These are phyloP conservation scores for Kwoniella dejecticola DNA, from an alignment of 768 basidiomycete genomes.

Conservation along the genomic window DNA sequence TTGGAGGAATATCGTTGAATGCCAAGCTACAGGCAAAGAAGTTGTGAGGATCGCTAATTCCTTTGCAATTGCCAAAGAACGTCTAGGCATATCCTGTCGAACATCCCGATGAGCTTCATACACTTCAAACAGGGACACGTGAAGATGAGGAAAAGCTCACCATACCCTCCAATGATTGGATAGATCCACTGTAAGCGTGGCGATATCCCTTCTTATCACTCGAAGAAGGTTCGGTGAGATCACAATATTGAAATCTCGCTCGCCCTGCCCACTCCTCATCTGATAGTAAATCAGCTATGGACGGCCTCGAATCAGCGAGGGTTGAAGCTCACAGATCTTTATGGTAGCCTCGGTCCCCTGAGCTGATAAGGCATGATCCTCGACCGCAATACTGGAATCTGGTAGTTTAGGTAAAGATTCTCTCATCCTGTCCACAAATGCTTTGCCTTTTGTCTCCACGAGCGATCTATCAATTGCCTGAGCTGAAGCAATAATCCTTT, in stretches of 20 bases:
- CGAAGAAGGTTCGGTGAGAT: constrained; percentile 64
- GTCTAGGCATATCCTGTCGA: constrained; percentile 72
- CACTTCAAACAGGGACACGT: no score
- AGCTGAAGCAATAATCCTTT: constrained; percentile 78
- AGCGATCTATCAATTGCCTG: constrained; percentile 84
- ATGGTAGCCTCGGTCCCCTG: constrained; percentile 68
- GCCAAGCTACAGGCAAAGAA: constrained; percentile 91
- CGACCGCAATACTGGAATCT: constrained; percentile 34
- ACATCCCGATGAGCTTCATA: no score
- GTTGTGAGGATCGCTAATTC: constrained; percentile 94
- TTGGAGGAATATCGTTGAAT: constrained; percentile 83
- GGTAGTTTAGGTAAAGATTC: constrained; percentile 73
- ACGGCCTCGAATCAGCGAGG: neutral
- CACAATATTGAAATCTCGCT: constrained; percentile 87
- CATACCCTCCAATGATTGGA: constrained; percentile 18
- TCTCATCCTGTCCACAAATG: constrained; percentile 77
- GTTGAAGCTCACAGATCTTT: constrained; percentile 60
- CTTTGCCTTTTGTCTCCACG: constrained; percentile 83
- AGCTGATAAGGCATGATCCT: constrained; percentile 59
- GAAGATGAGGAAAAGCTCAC: no score
- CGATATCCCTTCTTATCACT: constrained; percentile 16
- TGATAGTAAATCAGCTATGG: neutral
- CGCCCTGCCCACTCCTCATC: constrained; percentile 80
- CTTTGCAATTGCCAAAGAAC: constrained; percentile 92
- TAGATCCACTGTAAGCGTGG: constrained; percentile 30